Conservation (phyloP, 2,329 filamentous ascomycete genomes). For the Ophiocordyceps camponoti-saundersi region DNA sequence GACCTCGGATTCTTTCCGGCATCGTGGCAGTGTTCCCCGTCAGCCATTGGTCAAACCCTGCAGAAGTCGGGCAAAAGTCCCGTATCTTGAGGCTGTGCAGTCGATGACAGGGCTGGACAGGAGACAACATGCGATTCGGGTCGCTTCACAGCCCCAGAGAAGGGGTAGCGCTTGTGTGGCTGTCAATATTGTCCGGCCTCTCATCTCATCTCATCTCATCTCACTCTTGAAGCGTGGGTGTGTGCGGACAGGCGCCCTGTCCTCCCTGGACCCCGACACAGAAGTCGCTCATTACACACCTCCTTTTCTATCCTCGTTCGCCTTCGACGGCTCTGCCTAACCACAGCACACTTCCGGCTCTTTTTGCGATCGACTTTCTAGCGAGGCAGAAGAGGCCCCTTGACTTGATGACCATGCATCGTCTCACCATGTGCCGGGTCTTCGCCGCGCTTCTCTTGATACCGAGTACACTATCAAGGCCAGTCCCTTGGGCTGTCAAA, state of each 20-base stretch:
- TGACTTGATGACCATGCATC: background rate
- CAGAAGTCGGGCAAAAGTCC: background rate
- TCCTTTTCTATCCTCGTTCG: too few relatives aligned
- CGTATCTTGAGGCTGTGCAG: background rate
- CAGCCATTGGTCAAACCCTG: background rate
- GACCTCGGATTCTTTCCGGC: background rate
- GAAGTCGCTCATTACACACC: too few relatives aligned
- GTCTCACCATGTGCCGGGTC: background rate
- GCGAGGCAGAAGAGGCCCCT: too few relatives aligned
- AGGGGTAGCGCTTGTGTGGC: background rate
- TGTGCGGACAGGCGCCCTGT: too few relatives aligned
- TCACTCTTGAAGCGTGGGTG: too few relatives aligned
- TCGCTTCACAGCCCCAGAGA: background rate
- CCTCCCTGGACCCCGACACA: too few relatives aligned
- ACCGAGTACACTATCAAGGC: constrained; percentile 1
- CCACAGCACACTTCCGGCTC: too few relatives aligned
- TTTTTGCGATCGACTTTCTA: too few relatives aligned
- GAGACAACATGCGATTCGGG: background rate
- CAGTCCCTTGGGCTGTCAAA: background rate
- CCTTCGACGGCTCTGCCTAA: too few relatives aligned
- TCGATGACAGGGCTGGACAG: background rate
- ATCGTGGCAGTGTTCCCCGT: background rate
- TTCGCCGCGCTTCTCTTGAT: constrained; percentile 4
- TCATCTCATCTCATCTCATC: too few relatives aligned
- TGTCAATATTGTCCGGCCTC: background rate